Base-by-base conservation (phyloP, 306 rosid genomes). In the Cicer yamashitae region DNA sequence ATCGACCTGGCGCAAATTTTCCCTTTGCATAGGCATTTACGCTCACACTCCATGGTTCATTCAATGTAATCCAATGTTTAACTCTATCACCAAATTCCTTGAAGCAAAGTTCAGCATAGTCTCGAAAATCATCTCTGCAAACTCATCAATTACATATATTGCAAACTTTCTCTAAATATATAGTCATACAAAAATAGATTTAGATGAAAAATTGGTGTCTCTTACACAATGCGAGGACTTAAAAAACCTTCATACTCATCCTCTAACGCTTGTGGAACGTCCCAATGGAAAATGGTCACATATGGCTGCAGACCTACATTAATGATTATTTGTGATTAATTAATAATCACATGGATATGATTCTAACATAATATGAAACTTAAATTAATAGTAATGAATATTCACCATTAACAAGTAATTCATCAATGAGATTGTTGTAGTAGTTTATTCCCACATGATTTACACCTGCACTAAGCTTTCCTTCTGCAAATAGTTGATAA, bases 271-370 rank as follows among this genome's bases (percentile, higher is more conserved):
- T 89, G 89, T 0, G 94, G 91, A 67, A 84, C 80, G 64, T 89
- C 94, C 94, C 94, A 86, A 25, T 89, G 91, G 8, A 85, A 87
- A 25, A 89, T 66, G 2, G 93, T 89, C 20, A 85, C 80, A 47
- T 81, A 75, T 30, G 89, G 89, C 71, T 82, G 18, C 3, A 89
- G 37, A 46, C 84, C 86, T 89, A 44, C 43, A 30, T 30, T 30
- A 30, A 30, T 30, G 34, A 30, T 30, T 30, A 30, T 30, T 30
- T 30, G 5, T 3, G 34, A 3, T 30, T 30, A 30, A 3, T 30
- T 30, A 30, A 22, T 3, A 30, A 30, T 25, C 5, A 30, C 4
- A 30, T 30, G 34, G 34, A 30, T 30, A 22, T 30, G 34, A 30
- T 30, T 3, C 30, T 25, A 25, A 25, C 2, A 25, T 3, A 25